Base-by-base conservation (phyloP, 257 asterid species). In the Catharanthus roseus region DNA sequence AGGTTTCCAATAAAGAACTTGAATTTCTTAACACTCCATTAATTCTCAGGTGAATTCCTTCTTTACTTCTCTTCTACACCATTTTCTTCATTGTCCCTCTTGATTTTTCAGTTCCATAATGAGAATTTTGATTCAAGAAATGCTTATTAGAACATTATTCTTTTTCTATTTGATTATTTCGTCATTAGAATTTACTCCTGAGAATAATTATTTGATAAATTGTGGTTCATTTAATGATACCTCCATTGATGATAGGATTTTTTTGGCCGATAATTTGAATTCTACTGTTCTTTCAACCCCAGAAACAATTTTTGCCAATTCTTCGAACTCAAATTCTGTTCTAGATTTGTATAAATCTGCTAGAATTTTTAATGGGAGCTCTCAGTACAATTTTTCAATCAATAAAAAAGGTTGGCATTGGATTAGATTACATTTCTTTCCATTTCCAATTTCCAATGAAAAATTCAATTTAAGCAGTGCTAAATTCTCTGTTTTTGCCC, bases 371-470 rank as follows among this genome's bases (percentile, higher is more conserved):
- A 70, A 71, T 77, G 82, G 76, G 38, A 24, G 19, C 1, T 75
- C 85, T 6, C 65, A 69, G 39, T 75, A 71, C 73, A 53, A 31
- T 0, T 79, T 80, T 67, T 61, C 84, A 24, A 75, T 83, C 75
- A 83, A 74, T 75, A 66, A 72, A 61, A 74, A 50, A 26, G 86
- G 85, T 0, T 49, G 81, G 29, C 79, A 77, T 74, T 79, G 76
- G 78, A 71, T 83, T 69, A 82, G 86, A 23, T 64, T 83, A 7
- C 38, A 80, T 83, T 74, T 83, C 66, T 80, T 65, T 60, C 85
- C 82, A 5, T 83, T 80, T 60, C 85, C 82, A 5, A 80, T 80
- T 33, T n/a, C 63, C 5, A 26, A 55, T 64, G 75, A 44, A 8
- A 23, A 38, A 2, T 53, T 68, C 70, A 77, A 80, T 44, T 78